phyloP scores from a whole-genome alignment of 352 stramenopile species.

The Phytopythium oedochilum region DNA sequence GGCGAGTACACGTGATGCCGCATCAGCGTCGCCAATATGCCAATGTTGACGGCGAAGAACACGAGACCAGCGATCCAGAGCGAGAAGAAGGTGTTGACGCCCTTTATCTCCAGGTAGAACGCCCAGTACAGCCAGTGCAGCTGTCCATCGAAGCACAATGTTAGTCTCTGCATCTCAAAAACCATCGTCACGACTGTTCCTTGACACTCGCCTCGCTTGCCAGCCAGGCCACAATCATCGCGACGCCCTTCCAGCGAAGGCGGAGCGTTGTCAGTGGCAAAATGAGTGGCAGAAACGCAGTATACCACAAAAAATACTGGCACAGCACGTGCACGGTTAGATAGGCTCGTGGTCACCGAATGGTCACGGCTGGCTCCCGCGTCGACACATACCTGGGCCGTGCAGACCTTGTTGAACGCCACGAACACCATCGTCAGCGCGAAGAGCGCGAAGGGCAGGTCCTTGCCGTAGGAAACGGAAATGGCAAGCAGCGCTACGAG shows the following conservation, averaged over 20 bases:
- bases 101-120: conserved; percentile 89
- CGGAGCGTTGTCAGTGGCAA: conserved; percentile 63
- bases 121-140: conserved; percentile 90
- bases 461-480: conserved; percentile 58
- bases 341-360: no score
- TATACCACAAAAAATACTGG: conserved; percentile 99
- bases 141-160: conserved; percentile 16
- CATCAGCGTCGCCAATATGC: conserved; percentile 74
- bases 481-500: conserved; percentile 74
- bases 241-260: conserved; percentile 56
- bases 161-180: no score
- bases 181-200: no score
- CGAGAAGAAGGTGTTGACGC: conserved; percentile 83
- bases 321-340: conserved; percentile 19
- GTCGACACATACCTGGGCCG: conserved; percentile 55
- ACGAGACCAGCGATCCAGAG: conserved; percentile 84
- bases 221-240: conserved; percentile 72
- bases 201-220: conserved; percentile 50
- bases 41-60: conserved; percentile 90
- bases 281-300: conserved; percentile 87
- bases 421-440: conserved; percentile 99
- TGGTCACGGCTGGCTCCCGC: no score
- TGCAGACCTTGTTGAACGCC: conserved; percentile 96
- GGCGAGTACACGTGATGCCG: conserved; percentile 50
- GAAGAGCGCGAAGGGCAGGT: conserved; percentile 95